Conservation (phyloP, 108 stramenopile species). For the Stephanodiscus triporus region DNA sequence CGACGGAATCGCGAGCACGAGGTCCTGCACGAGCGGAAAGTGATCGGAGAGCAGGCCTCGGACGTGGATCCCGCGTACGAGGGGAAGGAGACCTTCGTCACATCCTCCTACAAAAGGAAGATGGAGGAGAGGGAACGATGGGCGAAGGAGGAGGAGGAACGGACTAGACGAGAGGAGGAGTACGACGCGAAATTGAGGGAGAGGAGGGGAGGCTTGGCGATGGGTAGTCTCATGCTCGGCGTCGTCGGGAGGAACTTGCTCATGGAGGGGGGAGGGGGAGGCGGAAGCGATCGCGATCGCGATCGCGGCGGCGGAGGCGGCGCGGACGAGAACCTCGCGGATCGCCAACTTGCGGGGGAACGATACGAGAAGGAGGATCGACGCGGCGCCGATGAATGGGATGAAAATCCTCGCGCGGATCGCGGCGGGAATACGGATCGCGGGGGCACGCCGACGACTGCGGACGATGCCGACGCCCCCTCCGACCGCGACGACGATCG, state of each 20-base stretch:
- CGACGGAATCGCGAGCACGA: constrained; percentile 70
- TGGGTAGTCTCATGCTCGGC: constrained; percentile 70
- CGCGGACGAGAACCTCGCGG: neutral
- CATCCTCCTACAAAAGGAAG: constrained; percentile 69
- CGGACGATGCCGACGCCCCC: no score
- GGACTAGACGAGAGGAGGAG: constrained; percentile 55
- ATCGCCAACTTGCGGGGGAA: neutral
- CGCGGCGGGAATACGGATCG: no score
- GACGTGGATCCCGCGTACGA: constrained; percentile 59
- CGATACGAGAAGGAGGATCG: neutral
- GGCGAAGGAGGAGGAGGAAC: constrained; percentile 63
- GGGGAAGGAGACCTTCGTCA: constrained; percentile 85
- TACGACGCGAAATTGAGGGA: constrained; percentile 41
- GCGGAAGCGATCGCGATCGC: neutral
- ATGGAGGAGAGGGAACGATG: constrained; percentile 77
- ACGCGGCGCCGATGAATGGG: neutral
- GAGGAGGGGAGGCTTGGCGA: constrained; percentile 48
- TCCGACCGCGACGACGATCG: no score
- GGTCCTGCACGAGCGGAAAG: constrained; percentile 63
- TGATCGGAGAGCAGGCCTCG: constrained; percentile 66
- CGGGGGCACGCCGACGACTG: no score
- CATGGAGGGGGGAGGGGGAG: constrained; percentile 35
- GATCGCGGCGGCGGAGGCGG: neutral
- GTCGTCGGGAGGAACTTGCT: constrained; percentile 60
- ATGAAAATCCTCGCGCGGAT: neutral